Evolutionary conservation across 2,329 filamentous ascomycete species (phyloP), one percentile per base, ranked within the genome.

Genomic region (Fusarium sp.): DNA sequence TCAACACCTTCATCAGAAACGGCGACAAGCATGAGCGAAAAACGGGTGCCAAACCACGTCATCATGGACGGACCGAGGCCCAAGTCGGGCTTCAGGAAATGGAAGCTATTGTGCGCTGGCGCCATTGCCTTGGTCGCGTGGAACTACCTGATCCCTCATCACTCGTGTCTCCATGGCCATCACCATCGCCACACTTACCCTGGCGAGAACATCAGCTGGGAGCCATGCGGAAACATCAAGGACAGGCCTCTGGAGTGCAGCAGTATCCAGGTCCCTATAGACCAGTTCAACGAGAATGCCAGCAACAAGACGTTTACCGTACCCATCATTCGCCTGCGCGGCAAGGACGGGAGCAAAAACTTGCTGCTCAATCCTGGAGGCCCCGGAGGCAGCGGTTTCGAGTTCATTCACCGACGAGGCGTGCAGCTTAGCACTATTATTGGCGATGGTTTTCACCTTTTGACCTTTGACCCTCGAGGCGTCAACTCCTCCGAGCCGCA

Each of bases 351-450:
- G 11, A 83, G 80, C 12, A 76, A 79, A 47, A 84, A 83, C 51
- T 71, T 87, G 16, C 70, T 87, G 0, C 72, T 85, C 13, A 86
- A 86, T 64, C 83, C 84, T 0, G 85, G 84, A 43, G 85, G 85
- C 0, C 85, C 85, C 0, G 85, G 84, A 7, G 83, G 74, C 9
- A 82, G 82, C 43, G 84, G 84, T 3, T 68, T 81, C 12, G 70
- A 76, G 3, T 79, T 82, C 39, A 44, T 86, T 1, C 74, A 79
- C 40, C 71, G 77, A 10, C 61, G 68, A 6, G 83, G 82, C 12
- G 76, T 77, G 9, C 69, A 75, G 13, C 68, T 86, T 6, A 80
- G 73, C 55, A 70, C 68, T 7, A 71, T 79, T 4, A 65, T 79
- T 0, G 84, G 84, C 10, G 83, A 85, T 43, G 78, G 75, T 1